Base-by-base conservation (phyloP, 345 rosid genomes). In the Lumnitzera racemosa region DNA sequence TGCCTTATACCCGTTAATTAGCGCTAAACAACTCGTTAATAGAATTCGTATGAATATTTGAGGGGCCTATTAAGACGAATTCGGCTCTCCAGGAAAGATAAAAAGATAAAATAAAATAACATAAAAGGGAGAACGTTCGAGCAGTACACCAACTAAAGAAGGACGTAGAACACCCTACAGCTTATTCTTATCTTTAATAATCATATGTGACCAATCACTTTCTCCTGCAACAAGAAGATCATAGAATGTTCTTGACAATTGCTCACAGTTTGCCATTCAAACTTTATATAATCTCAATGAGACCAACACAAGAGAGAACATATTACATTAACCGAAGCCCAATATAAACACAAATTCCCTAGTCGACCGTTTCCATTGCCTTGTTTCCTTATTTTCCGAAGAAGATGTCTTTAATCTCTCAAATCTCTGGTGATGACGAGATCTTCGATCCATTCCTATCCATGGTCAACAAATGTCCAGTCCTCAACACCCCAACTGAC, bases 361-460 rank as follows among this genome's bases (percentile, higher is more conserved):
- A 36, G 11, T 9, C 43, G 9, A 36, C 43, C 43, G 7, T 36
- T 9, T 36, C 43, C 5, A 36, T 36, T 9, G 43, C 43, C 43
- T 36, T 0, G 11, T 36, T 36, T 4, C 43, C 43, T 20, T 36
- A 1, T 36, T 36, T 5, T 36, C 43, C 43, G 57, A n/a, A 24
- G 17, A n/a, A 8, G 49, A 81, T 73, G 86, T 72, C 83, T 31
- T 65, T 76, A 25, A 56, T 79, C 25, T 64, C 83, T 56, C 71
- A 68, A 13, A 24, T 76, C 4, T 25, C 62, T 9, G 67, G 72
- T 23, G 76, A 57, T 47, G 83, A 79, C 49, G 61, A 47, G 60
- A 67, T 64, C 2, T 62, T 62, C 15, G 83, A 83, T 57, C 84
- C 83, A 11, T 80, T 83, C 61, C 81, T 83, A 12, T 71, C 82